Conservation (phyloP, 208 protist genomes). For the Acanthamoeba divionensis region DNA sequence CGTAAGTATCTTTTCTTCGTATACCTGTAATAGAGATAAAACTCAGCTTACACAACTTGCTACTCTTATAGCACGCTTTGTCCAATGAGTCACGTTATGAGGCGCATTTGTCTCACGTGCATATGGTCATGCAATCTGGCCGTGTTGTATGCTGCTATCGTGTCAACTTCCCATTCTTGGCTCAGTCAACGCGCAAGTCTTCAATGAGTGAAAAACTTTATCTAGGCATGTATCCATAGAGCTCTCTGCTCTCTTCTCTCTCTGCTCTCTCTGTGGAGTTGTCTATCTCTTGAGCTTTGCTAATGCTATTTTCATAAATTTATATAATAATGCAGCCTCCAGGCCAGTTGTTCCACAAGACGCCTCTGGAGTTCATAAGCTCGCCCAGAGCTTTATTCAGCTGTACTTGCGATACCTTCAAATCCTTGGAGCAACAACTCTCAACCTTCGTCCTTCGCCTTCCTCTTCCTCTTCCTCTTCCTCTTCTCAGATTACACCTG, state of each 20-base stretch:
- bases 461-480: background rate
- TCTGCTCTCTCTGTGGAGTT: background rate
- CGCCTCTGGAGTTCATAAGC: too few species aligned
- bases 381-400: background rate
- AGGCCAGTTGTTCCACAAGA: background rate
- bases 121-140: background rate
- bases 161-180: constrained; percentile 8
- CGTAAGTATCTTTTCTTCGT: too few species aligned
- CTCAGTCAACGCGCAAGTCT: background rate
- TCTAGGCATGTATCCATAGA: background rate
- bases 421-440: background rate
- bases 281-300: background rate
- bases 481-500: background rate
- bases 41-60: background rate
- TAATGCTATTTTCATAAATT: background rate
- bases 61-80: background rate
- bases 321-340: background rate
- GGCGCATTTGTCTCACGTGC: background rate
- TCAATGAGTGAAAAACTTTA: background rate
- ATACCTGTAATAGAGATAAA: background rate
- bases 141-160: constrained; percentile 51
- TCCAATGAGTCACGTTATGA: background rate
- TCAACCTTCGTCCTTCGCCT: background rate
- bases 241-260: background rate
- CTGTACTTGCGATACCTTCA: background rate